Evolutionary conservation across 257 asterid genomes (phyloP).

Genomic region (Linaria vulgaris): DNA sequence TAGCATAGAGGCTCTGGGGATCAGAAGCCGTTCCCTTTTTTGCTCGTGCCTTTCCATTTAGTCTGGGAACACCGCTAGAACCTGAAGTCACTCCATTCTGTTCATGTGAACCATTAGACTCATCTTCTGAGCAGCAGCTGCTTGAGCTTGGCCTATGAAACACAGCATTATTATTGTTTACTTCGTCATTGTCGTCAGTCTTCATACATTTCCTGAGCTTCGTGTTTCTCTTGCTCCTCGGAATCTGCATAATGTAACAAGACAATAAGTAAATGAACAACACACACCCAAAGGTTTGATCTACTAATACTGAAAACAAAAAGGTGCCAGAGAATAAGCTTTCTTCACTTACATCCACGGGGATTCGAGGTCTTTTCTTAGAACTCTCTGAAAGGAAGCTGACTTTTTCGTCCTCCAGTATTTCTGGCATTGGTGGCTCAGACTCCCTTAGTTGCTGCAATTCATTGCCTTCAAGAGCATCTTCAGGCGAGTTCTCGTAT

Average conservation of each 20-base stretch:
- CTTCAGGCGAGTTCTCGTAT: slow-evolving; percentile 27
- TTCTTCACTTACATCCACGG: slow-evolving; percentile 31
- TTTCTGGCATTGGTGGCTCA: slow-evolving; percentile 20
- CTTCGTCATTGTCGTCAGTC: slow-evolving; percentile 23
- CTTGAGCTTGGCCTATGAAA: slow-evolving; percentile 35
- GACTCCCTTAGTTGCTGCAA: not conserved
- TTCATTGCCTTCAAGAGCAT: slow-evolving; percentile 19
- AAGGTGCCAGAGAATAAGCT: not conserved
- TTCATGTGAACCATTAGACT: slow-evolving; percentile 36
- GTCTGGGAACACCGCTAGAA: slow-evolving; percentile 27
- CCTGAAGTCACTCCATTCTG: slow-evolving; percentile 21
- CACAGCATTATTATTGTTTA: slow-evolving; percentile 10
- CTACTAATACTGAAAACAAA: not conserved
- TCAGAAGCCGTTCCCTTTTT: slow-evolving; percentile 53
- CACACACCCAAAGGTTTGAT: not conserved
- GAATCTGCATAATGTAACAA: slow-evolving; percentile 29
- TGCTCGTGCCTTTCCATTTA: slow-evolving; percentile 38
- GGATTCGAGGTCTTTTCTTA: slow-evolving; percentile 47
- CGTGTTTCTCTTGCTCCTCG: slow-evolving; percentile 39
- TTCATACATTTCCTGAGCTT: slow-evolving; percentile 35
- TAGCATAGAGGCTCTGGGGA: slow-evolving; percentile 61
- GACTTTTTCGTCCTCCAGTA: slow-evolving; percentile 24
- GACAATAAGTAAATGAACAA: slow-evolving; percentile 1
- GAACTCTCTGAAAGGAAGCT: slow-evolving; percentile 27
- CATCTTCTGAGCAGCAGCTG: slow-evolving; percentile 38